A percentile compares a stretch with the other conserved stretches of the same genome.
Conservation (phyloP, 306 rosid species). For the Quercus engelmannii region DNA sequence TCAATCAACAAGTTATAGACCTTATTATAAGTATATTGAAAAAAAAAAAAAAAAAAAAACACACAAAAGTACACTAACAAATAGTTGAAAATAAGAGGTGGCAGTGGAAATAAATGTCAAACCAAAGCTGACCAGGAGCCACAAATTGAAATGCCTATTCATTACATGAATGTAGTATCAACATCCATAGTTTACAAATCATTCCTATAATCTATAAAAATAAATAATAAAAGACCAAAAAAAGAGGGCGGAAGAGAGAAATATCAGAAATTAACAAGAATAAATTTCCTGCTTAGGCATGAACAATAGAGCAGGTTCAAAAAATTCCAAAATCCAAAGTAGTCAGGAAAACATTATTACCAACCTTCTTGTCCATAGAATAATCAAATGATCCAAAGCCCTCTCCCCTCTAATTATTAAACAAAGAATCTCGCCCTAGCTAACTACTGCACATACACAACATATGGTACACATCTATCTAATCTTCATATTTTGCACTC, state of each 20-base stretch:
- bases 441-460: conserved; percentile 67
- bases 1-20: too few species aligned
- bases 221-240: conserved; percentile 1
- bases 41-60: too few species aligned
- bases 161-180: conserved; percentile 41
- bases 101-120: background rate
- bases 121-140: conserved; percentile 4
- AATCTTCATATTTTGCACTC: conserved; percentile 28
- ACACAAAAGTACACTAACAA: too few species aligned
- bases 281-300: conserved; percentile 39
- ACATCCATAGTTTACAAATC: conserved; percentile 57
- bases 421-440: conserved; percentile 90
- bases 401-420: conserved; percentile 58
- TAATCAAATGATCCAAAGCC: conserved; percentile 55
- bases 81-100: background rate
- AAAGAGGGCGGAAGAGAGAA: background rate
- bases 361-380: conserved; percentile 50
- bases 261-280: conserved; percentile 13
- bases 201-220: conserved; percentile 36
- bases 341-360: conserved; percentile 46
- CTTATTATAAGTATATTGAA: too few species aligned
- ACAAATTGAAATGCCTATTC: conserved; percentile 20
- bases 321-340: conserved; percentile 24
- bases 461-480: conserved; percentile 69
- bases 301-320: conserved; percentile 43